Conservation (phyloP, 768 basidiomycete species). For the Psilocybe azurescens region DNA sequence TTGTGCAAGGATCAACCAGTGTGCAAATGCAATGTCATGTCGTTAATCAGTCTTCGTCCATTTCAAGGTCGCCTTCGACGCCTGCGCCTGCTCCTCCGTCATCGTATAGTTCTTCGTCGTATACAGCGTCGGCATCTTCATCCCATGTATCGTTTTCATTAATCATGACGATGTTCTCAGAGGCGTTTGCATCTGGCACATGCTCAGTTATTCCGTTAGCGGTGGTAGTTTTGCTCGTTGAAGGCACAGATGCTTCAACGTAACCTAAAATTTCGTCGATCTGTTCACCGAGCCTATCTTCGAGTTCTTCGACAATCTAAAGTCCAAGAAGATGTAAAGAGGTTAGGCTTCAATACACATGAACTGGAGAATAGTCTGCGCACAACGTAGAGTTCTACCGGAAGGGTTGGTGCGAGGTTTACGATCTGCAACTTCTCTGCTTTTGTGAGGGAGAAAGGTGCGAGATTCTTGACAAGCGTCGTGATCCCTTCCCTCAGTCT, state of each 20-base stretch:
- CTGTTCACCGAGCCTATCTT: conserved; percentile 75
- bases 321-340: background rate
- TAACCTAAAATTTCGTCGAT: conserved; percentile 69
- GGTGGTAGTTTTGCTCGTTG: conserved; percentile 2
- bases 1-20: background rate
- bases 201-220: conserved; percentile 15
- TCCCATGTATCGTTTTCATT: conserved; percentile 38
- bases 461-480: conserved; percentile 69
- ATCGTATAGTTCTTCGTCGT: conserved; percentile 63
- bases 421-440: conserved; percentile 91
- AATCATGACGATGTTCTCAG: conserved; percentile 21
- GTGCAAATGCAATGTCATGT: background rate
- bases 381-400: conserved; percentile 91
- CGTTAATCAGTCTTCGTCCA: conserved; percentile 46
- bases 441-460: conserved; percentile 79
- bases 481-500: conserved; percentile 70
- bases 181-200: background rate
- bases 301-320: conserved; percentile 91
- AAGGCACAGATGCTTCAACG: conserved; percentile 44
- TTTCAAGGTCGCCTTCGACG: conserved; percentile 73
- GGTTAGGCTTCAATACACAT: background rate
- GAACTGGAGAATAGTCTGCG: conserved; percentile 33
- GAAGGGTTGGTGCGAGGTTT: conserved; percentile 83
- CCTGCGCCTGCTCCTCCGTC: conserved; percentile 70
- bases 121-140: conserved; percentile 45